A percentile compares a stretch with the other conserved stretches of the same genome.
Evolutionary conservation across 2,329 filamentous ascomycete genomes (phyloP).

Genomic region (Geosmithia flava): DNA sequence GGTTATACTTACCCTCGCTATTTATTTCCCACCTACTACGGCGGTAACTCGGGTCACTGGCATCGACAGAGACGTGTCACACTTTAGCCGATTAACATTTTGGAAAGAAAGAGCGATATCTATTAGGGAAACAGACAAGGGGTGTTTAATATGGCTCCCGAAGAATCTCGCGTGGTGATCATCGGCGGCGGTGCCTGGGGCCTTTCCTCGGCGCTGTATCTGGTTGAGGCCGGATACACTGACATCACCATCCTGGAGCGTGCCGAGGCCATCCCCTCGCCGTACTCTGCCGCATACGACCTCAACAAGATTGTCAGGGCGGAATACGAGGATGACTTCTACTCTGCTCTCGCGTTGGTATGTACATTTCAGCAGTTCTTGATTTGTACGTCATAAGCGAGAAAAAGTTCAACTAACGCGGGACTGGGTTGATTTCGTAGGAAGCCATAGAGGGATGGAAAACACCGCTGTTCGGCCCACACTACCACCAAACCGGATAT

Average conservation of each 20-base stretch:
- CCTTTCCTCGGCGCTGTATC: conserved; percentile 13
- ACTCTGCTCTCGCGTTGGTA: conserved; percentile 38
- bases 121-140: no score
- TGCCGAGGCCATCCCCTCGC: conserved; percentile 2
- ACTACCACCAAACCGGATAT: conserved; percentile 26
- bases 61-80: no score
- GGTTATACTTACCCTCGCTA: no score
- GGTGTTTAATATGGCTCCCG: neutral
- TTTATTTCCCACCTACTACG: no score
- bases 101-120: no score
- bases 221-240: conserved; percentile 13
- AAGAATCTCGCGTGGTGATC: conserved; percentile 25
- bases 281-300: conserved; percentile 39
- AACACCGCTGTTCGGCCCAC: conserved; percentile 33
- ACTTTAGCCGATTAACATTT: no score
- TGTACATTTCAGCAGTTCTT: conserved; percentile 4
- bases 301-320: conserved; percentile 48
- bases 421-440: neutral
- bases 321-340: conserved; percentile 44
- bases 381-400: neutral
- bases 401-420: neutral
- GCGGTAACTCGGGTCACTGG: no score
- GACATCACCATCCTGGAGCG: conserved; percentile 20
- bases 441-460: conserved; percentile 38
- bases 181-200: conserved; percentile 17